Percentiles rank a stretch among this genome's conserved stretches.
Conservation (phyloP, 2,329 filamentous ascomycete genomes). For the Gnomoniopsis smithogilvyi region DNA sequence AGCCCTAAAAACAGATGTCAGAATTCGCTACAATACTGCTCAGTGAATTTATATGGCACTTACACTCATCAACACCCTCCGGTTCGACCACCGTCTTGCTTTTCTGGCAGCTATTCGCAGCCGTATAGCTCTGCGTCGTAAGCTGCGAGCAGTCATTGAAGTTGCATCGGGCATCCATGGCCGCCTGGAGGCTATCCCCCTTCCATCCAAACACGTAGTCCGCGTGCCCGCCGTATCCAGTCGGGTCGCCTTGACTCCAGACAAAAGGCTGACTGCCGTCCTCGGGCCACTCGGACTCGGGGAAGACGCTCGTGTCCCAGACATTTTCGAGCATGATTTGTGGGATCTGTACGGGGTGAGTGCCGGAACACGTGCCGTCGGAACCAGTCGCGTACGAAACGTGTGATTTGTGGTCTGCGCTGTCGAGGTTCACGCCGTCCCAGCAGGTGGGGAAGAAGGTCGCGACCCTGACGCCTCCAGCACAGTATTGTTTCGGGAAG, state of each 20-base stretch:
- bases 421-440: constrained; percentile 50
- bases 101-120: constrained; percentile 21
- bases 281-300: constrained; percentile 21
- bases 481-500: constrained; percentile 30
- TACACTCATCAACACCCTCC: constrained; percentile 21
- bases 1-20: not conserved
- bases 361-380: constrained; percentile 23
- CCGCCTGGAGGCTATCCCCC: constrained; percentile 28
- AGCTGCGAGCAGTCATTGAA: constrained; percentile 20
- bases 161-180: constrained; percentile 19
- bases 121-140: constrained; percentile 21
- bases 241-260: constrained; percentile 28
- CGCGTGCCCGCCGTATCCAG: constrained; percentile 34
- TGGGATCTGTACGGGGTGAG: constrained; percentile 25
- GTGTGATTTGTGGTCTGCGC: constrained; percentile 37
- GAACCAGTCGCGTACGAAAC: constrained; percentile 41
- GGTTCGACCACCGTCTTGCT: constrained; percentile 20
- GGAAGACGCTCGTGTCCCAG: constrained; percentile 24
- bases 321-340: constrained; percentile 26
- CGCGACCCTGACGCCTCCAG: constrained; percentile 29
- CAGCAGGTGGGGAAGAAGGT: constrained; percentile 38
- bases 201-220: constrained; percentile 39
- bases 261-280: constrained; percentile 31
- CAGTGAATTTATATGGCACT: constrained; percentile 1
- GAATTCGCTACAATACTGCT: not conserved